phyloP scores from a whole-genome alignment of 2,329 filamentous ascomycete genomes.

The Calonectria crousiana region DNA sequence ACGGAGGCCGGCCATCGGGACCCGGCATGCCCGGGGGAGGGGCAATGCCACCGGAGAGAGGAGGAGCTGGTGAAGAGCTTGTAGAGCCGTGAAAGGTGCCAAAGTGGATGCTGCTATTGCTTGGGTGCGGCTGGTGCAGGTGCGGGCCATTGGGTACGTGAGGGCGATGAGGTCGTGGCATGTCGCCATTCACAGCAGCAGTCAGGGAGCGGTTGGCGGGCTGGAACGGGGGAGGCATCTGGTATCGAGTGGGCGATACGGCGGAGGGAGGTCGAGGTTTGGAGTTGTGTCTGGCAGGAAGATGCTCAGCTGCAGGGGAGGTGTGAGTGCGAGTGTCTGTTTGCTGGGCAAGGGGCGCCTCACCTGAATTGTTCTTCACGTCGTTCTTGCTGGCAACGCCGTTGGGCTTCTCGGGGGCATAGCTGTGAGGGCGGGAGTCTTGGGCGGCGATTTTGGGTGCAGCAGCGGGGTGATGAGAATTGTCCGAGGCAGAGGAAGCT shows the following conservation, averaged over 20 bases:
- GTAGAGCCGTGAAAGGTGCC: conserved; percentile 67
- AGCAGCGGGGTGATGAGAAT: conserved; percentile 40
- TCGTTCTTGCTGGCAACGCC: conserved; percentile 31
- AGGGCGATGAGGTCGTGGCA: conserved; percentile 47
- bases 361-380: conserved; percentile 33
- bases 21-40: conserved; percentile 61
- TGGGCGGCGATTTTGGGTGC: conserved; percentile 25
- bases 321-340: conserved; percentile 19
- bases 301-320: conserved; percentile 30
- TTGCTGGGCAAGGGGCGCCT: conserved; percentile 18
- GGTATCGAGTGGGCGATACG: conserved; percentile 53
- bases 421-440: conserved; percentile 14
- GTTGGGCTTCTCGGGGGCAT: conserved; percentile 31
- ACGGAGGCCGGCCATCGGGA: conserved; percentile 49
- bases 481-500: conserved; percentile 28
- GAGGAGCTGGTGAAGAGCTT: conserved; percentile 68
- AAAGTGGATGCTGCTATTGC: conserved; percentile 69
- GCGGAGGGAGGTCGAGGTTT: conserved; percentile 46
- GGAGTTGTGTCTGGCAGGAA: conserved; percentile 29
- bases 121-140: conserved; percentile 66
- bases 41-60: conserved; percentile 60
- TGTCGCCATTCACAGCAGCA: conserved; percentile 49
- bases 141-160: conserved; percentile 50
- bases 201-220: conserved; percentile 49
- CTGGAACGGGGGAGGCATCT: conserved; percentile 59